A percentile compares a stretch with the other conserved stretches of the same genome.
phyloP scores from a whole-genome alignment of 192 early-diverging fungal species.

The Mortierella claussenii region DNA sequence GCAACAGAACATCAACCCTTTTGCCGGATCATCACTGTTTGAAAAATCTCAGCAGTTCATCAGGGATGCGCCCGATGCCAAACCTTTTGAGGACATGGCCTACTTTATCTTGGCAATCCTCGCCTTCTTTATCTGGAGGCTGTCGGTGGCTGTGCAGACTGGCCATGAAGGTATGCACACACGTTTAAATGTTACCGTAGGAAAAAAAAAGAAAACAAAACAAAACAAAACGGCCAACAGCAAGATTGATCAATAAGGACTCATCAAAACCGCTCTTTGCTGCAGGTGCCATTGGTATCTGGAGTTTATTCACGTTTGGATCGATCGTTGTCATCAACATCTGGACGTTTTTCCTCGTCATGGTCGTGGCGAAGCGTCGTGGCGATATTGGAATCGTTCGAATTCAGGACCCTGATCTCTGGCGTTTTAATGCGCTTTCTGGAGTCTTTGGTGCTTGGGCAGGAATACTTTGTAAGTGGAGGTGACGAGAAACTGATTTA shows the following conservation, averaged over 20 bases:
- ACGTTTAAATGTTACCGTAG: not conserved
- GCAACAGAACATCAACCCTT: constrained; percentile 6
- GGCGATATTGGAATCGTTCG: constrained; percentile 24
- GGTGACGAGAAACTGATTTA: not conserved
- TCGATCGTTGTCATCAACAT: constrained; percentile 24
- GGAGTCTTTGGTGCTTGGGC: constrained; percentile 44
- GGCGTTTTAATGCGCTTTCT: constrained; percentile 31
- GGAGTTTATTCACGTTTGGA: constrained; percentile 23
- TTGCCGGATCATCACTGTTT: constrained; percentile 23
- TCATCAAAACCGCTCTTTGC: too few species aligned
- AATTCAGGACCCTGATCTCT: constrained; percentile 20
- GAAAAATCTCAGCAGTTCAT: constrained; percentile 18
- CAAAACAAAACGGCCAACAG: too few species aligned
- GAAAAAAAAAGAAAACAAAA: not conserved
- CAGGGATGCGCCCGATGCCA: constrained; percentile 26
- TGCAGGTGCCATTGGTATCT: constrained; percentile 31
- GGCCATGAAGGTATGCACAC: constrained; percentile 18
- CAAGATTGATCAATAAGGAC: too few species aligned
- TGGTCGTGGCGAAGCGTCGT: constrained; percentile 23
- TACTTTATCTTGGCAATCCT: constrained; percentile 20
- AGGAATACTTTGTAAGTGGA: constrained; percentile 32
- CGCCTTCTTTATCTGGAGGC: constrained; percentile 37
- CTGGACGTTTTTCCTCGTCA: constrained; percentile 40
- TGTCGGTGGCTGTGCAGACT: constrained; percentile 18
- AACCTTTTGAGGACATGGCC: constrained; percentile 40